Base-by-base conservation (phyloP, 2,329 filamentous ascomycete genomes). In the Hypoxylon sp. region DNA sequence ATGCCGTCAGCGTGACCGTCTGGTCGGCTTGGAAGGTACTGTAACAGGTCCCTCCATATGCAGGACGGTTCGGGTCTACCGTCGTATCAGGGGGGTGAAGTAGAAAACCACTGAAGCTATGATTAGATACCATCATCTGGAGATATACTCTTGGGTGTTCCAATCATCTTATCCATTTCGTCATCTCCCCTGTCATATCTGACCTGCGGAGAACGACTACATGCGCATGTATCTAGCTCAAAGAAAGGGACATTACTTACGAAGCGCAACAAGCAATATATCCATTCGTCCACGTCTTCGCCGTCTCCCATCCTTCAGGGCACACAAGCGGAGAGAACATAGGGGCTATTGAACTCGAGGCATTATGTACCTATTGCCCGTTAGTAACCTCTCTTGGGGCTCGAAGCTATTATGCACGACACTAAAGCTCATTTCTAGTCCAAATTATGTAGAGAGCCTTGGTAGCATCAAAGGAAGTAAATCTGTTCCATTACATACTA, bases 221-320 rank as follows among this genome's bases (percentile, higher is more conserved):
- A 9, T 38, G 36, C n/a, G 30, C n/a, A 42, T 9, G 9, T 24
- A 12, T 28, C 11, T 8, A 22, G 18, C n/a, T 24, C 22, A 16
- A 22, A 36, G 14, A 14, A 33, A 33, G 30, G 28, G 51, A 33
- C 5, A 16, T 46, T 4, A 70, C 69, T 61, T 67, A 71, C 69
- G 60, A 65, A n/a, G 62, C 60, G 46, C 69, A 71, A 42, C 69
- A 71, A 18, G 69, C 69, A n/a, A 71, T 70, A 49, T 71, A 71
- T 18, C 62, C 65, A 50, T 67, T 68, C 2, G 55, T 6, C 64
- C 67, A 65, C 9, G 54, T 53, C 40, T 20, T 46, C 8, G 53
- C 62, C 6, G 65, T 42, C 12, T 30, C 53, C 69, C 69, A 71
- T 20, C 62, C 60, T 32, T 61, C 12, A 4, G 67, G 69, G 26